These are phyloP conservation scores for Murraya koenigii DNA, from an alignment of 345 rosid species.

Conservation along the genomic window DNA sequence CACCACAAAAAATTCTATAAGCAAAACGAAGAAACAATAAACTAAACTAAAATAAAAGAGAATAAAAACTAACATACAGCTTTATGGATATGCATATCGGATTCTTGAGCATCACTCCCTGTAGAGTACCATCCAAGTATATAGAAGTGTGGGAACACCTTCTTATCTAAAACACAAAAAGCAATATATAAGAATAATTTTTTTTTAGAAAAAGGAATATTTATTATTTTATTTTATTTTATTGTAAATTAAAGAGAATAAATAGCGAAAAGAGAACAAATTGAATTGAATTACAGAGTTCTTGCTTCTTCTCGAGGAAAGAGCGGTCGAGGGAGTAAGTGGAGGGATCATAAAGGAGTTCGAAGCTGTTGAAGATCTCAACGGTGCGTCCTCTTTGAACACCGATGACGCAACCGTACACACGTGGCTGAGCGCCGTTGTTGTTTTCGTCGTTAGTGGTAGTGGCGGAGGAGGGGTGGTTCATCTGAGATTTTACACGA, in stretches of 20 bases:
- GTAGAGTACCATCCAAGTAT: slow-evolving; percentile 96
- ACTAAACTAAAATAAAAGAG: neutral
- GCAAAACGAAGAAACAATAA: neutral
- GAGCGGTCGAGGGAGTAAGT: slow-evolving; percentile 73
- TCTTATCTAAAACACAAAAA: slow-evolving; percentile 51
- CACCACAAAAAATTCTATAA: neutral
- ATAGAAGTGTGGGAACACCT: slow-evolving; percentile 88
- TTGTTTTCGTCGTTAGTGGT: slow-evolving; percentile 18
- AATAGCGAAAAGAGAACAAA: neutral
- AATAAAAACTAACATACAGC: slow-evolving; percentile 49
- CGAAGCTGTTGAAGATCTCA: slow-evolving; percentile 97
- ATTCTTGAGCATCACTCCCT: slow-evolving; percentile 81
- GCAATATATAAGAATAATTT: neutral
- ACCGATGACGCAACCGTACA: slow-evolving; percentile 92
- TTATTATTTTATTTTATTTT: too few relatives aligned
- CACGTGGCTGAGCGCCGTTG: slow-evolving; percentile 51
- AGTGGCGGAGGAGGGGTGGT: slow-evolving; percentile 41
- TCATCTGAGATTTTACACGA: slow-evolving; percentile 79
- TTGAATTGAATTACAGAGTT: slow-evolving; percentile 58
- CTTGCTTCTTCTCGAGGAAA: slow-evolving; percentile 96
- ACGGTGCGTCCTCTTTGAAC: slow-evolving; percentile 91
- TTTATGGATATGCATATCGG: slow-evolving; percentile 91
- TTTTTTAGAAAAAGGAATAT: too few relatives aligned
- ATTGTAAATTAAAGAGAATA: neutral
- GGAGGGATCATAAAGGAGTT: slow-evolving; percentile 73